Evolutionary conservation across 225 moss, liverwort and hornwort species (phyloP), one percentile per base, ranked within the genome.

Genomic region (Bryum argenteum): DNA sequence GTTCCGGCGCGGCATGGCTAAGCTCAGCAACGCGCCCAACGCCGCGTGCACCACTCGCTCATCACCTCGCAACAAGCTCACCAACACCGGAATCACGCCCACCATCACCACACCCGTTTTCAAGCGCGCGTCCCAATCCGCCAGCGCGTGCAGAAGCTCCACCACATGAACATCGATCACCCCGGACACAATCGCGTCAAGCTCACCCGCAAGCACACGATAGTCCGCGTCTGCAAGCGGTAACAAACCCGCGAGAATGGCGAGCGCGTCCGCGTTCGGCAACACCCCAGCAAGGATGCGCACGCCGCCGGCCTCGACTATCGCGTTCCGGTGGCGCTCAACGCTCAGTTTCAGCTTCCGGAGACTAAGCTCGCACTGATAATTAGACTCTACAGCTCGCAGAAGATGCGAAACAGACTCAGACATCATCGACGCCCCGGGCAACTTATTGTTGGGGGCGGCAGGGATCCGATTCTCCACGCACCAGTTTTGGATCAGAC

Each of bases 401-500:
- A 95, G 77, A 51, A 95, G 50, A 24, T 65, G 63, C 18, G 71
- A 48, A 8, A 92, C 84, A 28, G 79, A 72, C 1, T 84, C 87
- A 0, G 71, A 73, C 41, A 24, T 54, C 76, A 26, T 77, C 69
- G 0, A 82, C 3, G 28, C 28, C 5, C 28, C 5, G 28, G 28
- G 28, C 3, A 5, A 28, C 3, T 28, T 28, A 5, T 2, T 2
- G 28, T 28, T 28, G 85, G 55, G 6, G 93, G 96, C 0, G 91
- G 87, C 2, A 91, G 82, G 18, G 91, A 89, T 70, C 87, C 87
- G 77, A 58, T 96, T 91, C 50, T 75, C 52, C 4, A 89, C 90
- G 50, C 93, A 93, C 96, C 96, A 96, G 43, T 47, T 88, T 75
- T 93, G 96, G 71, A 96, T 96, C 40, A 96, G 77, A 24, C 96